Conservation (phyloP, 768 basidiomycete species). For the Hortiboletus flavorubellus region DNA sequence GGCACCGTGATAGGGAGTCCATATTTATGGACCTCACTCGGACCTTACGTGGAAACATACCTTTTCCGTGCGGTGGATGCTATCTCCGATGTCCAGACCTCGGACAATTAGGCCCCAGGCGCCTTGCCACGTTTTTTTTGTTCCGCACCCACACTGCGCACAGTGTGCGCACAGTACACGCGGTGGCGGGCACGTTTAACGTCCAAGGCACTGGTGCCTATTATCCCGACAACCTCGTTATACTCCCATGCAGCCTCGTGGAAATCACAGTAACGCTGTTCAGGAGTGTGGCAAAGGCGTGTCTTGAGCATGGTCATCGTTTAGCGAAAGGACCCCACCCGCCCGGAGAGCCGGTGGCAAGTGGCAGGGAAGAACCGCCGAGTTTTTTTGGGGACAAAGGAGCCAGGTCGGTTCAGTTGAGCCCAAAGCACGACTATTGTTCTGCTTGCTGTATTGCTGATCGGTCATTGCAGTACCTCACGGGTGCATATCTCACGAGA, state of each 20-base stretch:
- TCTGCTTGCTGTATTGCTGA: slow-evolving; percentile 6
- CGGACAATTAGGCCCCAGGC: slow-evolving; percentile 1
- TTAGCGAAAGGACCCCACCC: slow-evolving; percentile 15
- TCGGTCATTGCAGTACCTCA: slow-evolving; percentile 11
- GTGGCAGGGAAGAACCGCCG: slow-evolving; percentile 1
- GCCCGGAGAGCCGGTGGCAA: slow-evolving; percentile 7
- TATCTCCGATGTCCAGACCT: slow-evolving; percentile 12
- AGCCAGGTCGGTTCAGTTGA: background rate
- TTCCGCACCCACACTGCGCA: background rate
- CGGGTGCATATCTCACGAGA: background rate
- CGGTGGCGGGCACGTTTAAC: slow-evolving; percentile 5
- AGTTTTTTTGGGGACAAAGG: slow-evolving; percentile 1
- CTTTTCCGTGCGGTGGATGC: slow-evolving; percentile 14
- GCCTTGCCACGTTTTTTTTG: slow-evolving; percentile 9
- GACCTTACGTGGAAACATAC: slow-evolving; percentile 9
- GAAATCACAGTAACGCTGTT: background rate
- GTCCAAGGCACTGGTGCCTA: background rate
- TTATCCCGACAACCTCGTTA: slow-evolving; percentile 12
- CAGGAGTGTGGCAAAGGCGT: slow-evolving; percentile 17
- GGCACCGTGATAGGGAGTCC: background rate
- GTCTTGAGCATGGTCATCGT: slow-evolving; percentile 10
- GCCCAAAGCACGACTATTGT: background rate
- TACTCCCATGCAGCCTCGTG: slow-evolving; percentile 20
- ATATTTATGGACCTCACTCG: slow-evolving; percentile 24
- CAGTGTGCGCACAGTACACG: background rate